These are phyloP conservation scores for Leccinellum luteum DNA, from an alignment of 768 basidiomycete genomes.

Conservation along the genomic window DNA sequence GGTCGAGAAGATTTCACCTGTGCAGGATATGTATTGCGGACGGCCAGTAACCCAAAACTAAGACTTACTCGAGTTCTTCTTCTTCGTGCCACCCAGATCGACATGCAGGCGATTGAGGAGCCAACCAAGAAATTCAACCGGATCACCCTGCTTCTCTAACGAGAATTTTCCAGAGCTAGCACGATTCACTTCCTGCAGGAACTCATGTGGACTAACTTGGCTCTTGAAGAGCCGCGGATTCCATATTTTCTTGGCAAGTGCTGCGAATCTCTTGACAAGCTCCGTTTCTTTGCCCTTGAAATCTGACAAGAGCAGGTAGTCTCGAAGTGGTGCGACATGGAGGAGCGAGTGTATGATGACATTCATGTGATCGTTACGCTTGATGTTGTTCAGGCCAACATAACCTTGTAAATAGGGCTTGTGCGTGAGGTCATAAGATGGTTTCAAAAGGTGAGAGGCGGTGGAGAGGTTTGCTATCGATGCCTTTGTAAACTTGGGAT, in stretches of 20 bases:
- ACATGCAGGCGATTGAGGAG: slow-evolving; percentile 89
- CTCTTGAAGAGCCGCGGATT: slow-evolving; percentile 95
- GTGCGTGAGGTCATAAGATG: slow-evolving; percentile 80
- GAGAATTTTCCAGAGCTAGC: slow-evolving; percentile 89
- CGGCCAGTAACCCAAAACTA: slow-evolving; percentile 10
- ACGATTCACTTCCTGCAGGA: slow-evolving; percentile 93
- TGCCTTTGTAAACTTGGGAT: slow-evolving; percentile 75
- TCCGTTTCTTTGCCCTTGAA: slow-evolving; percentile 78
- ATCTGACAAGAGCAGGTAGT: slow-evolving; percentile 78
- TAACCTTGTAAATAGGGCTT: slow-evolving; percentile 90
- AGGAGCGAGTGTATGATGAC: slow-evolving; percentile 92
- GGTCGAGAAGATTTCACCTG: slow-evolving; percentile 87
- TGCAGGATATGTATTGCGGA: slow-evolving; percentile 17
- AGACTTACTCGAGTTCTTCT: slow-evolving; percentile 79
- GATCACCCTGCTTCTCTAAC: slow-evolving; percentile 93
- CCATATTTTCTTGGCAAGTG: slow-evolving; percentile 92
- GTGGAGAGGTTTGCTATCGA: slow-evolving; percentile 57
- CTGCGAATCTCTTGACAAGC: slow-evolving; percentile 82
- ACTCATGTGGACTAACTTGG: slow-evolving; percentile 98
- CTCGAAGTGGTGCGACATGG: slow-evolving; percentile 86
- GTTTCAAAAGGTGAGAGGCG: slow-evolving; percentile 58
- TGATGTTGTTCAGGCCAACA: slow-evolving; percentile 97
- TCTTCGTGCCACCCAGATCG: slow-evolving; percentile 94
- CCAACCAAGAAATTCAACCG: slow-evolving; percentile 95
- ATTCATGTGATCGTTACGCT: slow-evolving; percentile 96